Conservation (phyloP, 306 rosid species). For the Vigna angularis region DNA sequence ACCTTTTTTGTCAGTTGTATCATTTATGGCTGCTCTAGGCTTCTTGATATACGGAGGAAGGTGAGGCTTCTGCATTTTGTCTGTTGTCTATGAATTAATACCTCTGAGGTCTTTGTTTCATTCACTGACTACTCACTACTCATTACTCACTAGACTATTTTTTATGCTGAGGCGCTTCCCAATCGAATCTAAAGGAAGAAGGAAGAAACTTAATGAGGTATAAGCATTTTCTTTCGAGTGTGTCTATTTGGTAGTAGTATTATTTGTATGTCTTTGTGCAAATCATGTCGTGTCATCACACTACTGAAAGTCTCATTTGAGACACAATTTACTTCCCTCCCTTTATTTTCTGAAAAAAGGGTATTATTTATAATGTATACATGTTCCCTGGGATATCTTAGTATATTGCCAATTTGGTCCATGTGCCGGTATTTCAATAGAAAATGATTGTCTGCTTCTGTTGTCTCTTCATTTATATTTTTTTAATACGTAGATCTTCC, state of each 20-base stretch:
- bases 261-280: neutral
- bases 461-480: slow-evolving; percentile 24
- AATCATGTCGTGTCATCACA: slow-evolving; percentile 1
- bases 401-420: neutral
- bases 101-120: slow-evolving; percentile 29
- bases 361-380: neutral
- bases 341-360: neutral
- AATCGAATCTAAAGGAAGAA: slow-evolving; percentile 97
- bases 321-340: slow-evolving; percentile 11
- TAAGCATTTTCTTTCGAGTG: slow-evolving; percentile 44
- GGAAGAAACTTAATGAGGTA: slow-evolving; percentile 98
- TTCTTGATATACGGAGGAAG: slow-evolving; percentile 97
- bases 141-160: slow-evolving; percentile 65
- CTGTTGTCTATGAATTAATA: slow-evolving; percentile 38
- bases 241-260: slow-evolving; percentile 37
- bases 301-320: slow-evolving; percentile 3
- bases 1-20: slow-evolving; percentile 63
- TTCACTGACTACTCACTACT: neutral
- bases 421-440: neutral
- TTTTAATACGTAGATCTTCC: slow-evolving; percentile 10
- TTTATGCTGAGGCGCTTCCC: slow-evolving; percentile 98
- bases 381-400: slow-evolving; percentile 7
- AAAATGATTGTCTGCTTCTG: slow-evolving; percentile 13
- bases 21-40: slow-evolving; percentile 89
- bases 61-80: slow-evolving; percentile 59